A percentile compares a stretch with the other conserved stretches of the same genome.
Evolutionary conservation across 306 rosid genomes (phyloP).

Genomic region (Quercus rubra): DNA sequence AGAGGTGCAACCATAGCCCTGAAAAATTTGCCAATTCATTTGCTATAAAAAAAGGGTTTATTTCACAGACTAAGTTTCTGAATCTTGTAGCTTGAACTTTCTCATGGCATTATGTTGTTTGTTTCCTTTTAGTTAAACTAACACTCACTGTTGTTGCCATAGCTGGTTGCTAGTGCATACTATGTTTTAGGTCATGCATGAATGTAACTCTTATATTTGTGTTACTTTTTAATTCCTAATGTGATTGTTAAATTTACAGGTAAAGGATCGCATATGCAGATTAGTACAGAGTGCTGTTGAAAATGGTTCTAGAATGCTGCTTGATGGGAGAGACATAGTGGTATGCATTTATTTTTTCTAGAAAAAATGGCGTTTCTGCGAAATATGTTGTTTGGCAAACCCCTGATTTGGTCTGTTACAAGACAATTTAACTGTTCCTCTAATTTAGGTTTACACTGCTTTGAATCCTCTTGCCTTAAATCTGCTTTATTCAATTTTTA

Average conservation of each 20-base stretch:
- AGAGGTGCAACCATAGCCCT: constrained; percentile 41
- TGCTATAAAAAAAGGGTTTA: not conserved
- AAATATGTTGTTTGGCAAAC: too few relatives aligned
- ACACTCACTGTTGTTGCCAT: not conserved
- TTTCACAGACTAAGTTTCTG: too few relatives aligned
- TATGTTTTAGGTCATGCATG: not conserved
- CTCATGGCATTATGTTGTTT: not conserved
- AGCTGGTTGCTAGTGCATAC: not conserved
- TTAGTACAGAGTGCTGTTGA: constrained; percentile 57
- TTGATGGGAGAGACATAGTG: constrained; percentile 61
- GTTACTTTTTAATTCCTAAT: constrained; percentile 7
- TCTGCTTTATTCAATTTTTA: not conserved
- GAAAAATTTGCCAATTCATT: not conserved
- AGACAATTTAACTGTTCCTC: not conserved
- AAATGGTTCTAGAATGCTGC: constrained; percentile 62
- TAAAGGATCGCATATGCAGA: constrained; percentile 51
- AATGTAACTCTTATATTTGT: not conserved
- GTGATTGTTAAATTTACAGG: constrained; percentile 32
- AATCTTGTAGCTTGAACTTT: not conserved
- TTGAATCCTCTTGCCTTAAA: not conserved
- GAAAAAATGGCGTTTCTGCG: too few relatives aligned
- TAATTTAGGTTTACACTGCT: not conserved
- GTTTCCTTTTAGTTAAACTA: not conserved
- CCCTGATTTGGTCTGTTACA: too few relatives aligned
- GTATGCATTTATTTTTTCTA: constrained; percentile 27